Evolutionary conservation across 805 yeast genomes (phyloP).

Genomic region (Candida schatavii): DNA sequence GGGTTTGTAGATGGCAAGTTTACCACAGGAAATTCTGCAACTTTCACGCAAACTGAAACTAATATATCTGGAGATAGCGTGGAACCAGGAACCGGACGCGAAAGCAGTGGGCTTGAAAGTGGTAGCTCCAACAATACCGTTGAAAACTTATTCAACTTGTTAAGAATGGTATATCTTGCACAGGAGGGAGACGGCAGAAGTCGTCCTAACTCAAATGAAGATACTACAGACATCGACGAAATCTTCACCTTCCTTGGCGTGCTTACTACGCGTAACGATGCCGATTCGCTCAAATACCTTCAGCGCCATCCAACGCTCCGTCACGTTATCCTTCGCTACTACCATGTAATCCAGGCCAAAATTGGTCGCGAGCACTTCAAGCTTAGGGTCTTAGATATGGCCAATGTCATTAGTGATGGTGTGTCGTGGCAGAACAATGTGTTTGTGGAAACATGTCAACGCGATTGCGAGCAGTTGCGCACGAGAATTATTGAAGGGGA

Average conservation of each 20-base stretch:
- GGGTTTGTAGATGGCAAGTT: too few species aligned
- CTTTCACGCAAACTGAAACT: slow-evolving; percentile 12
- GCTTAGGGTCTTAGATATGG: slow-evolving; percentile 29
- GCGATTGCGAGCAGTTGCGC: slow-evolving; percentile 34
- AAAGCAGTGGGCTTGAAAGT: too few species aligned
- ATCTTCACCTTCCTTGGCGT: slow-evolving; percentile 22
- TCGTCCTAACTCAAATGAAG: slow-evolving; percentile 22
- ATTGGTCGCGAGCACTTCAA: slow-evolving; percentile 12
- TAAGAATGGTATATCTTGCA: slow-evolving; percentile 33
- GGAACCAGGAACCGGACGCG: neutral
- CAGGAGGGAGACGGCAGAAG: slow-evolving; percentile 9
- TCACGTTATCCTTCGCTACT: slow-evolving; percentile 24
- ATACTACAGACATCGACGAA: neutral
- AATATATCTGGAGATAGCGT: slow-evolving; percentile 3
- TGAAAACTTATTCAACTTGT: slow-evolving; percentile 32
- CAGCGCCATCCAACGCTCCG: slow-evolving; percentile 27
- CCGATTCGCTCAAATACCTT: slow-evolving; percentile 28
- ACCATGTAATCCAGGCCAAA: slow-evolving; percentile 19
- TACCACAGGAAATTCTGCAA: too few species aligned
- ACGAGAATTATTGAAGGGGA: slow-evolving; percentile 42
- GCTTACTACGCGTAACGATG: slow-evolving; percentile 34
- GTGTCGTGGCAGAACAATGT: slow-evolving; percentile 29
- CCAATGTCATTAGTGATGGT: slow-evolving; percentile 34
- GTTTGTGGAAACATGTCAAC: slow-evolving; percentile 31
- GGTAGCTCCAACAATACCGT: slow-evolving; percentile 3